Evolutionary conservation across 495 filamentous ascomycete genomes (phyloP), one percentile per base, ranked within the genome.

Genomic region (Rhypophila decipiens): DNA sequence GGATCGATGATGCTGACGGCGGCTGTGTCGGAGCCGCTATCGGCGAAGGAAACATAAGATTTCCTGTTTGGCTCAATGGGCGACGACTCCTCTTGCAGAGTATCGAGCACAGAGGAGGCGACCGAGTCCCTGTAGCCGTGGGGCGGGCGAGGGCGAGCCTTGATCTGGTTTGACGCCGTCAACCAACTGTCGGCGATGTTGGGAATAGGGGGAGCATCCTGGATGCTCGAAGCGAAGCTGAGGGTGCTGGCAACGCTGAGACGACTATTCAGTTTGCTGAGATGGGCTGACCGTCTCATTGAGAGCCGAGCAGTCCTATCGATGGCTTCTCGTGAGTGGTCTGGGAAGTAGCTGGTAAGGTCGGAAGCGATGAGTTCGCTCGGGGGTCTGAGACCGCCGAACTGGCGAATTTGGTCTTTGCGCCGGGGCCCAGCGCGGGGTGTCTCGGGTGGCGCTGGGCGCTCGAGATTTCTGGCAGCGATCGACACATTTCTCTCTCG

Each of bases 291-390:
- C 60, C 93, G 80, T 37, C 93, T 78, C 55, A 95, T 83, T 2
- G 90, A 95, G 68, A 95, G 80, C 33, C 90, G 85, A 52, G 95
- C 88, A 0, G 93, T 96, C 57, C 88, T 80, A 58, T 96, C 94
- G 50, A 99, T 94, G 47, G 90, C 87, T 60, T 95, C 88, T 42
- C 85, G 80, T 31, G 88, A 83, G 59, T 96, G 90, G 55, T 95
- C 90, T 2, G 93, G 93, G 77, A 99, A 99, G 70, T 96, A 99
- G 5, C 90, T 90, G 11, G 86, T 86, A 34, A 97, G 75, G 61
- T 99, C 93, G 22, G 90, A 90, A 39, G 90, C 93, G 59, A 99
- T 97, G 70, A 99, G 76, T 69, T 97, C 94, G 64, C 90, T 96
- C 2, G 94, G 94, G 15, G 93, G 93, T 57, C 93, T 74, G 47